A percentile compares a stretch with the other conserved stretches of the same genome.
These are phyloP conservation scores for Rubia balearica DNA, from an alignment of 305 asterid species.

Conservation along the genomic window DNA sequence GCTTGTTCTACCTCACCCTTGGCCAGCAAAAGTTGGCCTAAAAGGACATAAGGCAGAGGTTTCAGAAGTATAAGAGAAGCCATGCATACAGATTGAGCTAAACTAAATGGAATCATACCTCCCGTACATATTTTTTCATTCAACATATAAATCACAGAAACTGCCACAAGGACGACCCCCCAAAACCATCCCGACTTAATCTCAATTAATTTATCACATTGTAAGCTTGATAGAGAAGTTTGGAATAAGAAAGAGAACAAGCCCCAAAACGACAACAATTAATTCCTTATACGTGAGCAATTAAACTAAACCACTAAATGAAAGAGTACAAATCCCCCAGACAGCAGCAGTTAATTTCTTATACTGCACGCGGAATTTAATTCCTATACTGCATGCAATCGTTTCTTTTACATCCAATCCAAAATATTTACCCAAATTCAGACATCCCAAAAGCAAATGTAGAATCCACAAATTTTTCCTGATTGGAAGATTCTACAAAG, in stretches of 20 bases:
- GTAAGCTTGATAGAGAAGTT: slow-evolving; percentile 2
- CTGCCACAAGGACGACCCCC: not conserved
- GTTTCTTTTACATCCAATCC: not conserved
- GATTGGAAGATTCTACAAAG: not conserved
- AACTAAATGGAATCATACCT: not conserved
- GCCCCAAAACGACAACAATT: not conserved
- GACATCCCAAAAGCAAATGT: not conserved
- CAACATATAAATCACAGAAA: not conserved
- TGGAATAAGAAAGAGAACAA: not conserved
- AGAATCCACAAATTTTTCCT: not conserved
- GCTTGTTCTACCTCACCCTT: slow-evolving; percentile 96
- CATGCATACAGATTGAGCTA: not conserved
- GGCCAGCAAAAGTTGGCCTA: slow-evolving; percentile 96
- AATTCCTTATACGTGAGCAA: not conserved
- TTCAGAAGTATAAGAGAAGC: slow-evolving; percentile 7
- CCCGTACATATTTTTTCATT: not conserved
- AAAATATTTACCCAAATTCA: not conserved
- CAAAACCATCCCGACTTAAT: not conserved
- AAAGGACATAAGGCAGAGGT: slow-evolving; percentile 15
- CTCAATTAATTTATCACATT: not conserved
- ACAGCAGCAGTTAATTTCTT: not conserved
- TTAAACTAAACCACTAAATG: not conserved
- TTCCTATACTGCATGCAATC: not conserved
- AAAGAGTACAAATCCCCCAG: not conserved
- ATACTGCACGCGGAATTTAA: not conserved